Conservation (phyloP, 2,329 filamentous ascomycete species). For the Scolecobasidium constrictum region DNA sequence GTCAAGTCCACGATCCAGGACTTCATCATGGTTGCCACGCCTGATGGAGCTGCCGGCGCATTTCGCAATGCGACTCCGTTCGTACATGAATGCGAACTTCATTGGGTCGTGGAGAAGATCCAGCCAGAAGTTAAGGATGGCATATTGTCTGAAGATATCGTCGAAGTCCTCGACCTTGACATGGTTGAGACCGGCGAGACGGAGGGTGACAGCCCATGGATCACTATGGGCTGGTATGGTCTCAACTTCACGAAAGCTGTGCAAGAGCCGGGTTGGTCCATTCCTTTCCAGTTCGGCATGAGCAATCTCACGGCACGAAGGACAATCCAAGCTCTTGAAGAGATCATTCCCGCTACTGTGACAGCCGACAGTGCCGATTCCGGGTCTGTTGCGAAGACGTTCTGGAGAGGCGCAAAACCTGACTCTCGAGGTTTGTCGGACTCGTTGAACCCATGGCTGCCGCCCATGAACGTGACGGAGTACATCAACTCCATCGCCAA, state of each 20-base stretch:
- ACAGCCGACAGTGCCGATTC: not conserved
- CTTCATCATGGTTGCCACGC: slow-evolving; percentile 7
- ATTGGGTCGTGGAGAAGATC: slow-evolving; percentile 5
- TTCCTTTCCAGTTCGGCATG: not conserved
- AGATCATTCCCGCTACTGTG: not conserved
- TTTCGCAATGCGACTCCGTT: slow-evolving; percentile 5
- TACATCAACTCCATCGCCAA: slow-evolving; percentile 15
- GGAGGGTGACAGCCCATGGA: too few species aligned
- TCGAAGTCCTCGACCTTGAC: not conserved
- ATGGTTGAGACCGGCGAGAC: not conserved
- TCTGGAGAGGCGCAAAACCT: not conserved
- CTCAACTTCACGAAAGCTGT: not conserved
- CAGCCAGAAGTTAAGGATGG: not conserved
- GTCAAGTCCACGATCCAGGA: slow-evolving; percentile 4
- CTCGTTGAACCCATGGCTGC: not conserved
- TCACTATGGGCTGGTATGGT: too few species aligned
- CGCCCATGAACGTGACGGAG: slow-evolving; percentile 13
- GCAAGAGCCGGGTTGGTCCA: too few species aligned
- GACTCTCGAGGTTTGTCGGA: not conserved
- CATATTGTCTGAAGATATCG: not conserved
- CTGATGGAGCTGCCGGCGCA: not conserved
- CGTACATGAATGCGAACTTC: slow-evolving; percentile 7
- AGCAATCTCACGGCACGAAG: not conserved
- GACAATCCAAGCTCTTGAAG: not conserved
- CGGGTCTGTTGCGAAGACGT: too few species aligned